Evolutionary conservation across 2,329 filamentous ascomycete species (phyloP).

Genomic region (Neonectria magnoliae): DNA sequence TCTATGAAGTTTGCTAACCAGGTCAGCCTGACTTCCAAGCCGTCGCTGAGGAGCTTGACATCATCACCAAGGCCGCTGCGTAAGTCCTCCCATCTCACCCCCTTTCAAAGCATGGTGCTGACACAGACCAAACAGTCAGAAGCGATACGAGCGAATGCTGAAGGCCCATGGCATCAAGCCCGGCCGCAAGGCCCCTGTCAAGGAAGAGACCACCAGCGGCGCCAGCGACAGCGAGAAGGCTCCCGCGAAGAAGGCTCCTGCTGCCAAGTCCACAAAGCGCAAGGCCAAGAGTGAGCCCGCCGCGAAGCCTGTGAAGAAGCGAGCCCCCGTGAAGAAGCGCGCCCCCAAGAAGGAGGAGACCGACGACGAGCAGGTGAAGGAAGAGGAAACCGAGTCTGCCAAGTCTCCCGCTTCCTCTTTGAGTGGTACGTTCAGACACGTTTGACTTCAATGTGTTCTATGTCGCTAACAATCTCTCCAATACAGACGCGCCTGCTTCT

Average conservation of each 20-base stretch:
- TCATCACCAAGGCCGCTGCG: constrained; percentile 75
- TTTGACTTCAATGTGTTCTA: background rate
- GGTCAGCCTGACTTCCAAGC: constrained; percentile 70
- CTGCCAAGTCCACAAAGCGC: constrained; percentile 5
- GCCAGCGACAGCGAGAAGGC: constrained; percentile 43
- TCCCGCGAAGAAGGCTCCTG: background rate
- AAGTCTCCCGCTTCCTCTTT: constrained; percentile 27
- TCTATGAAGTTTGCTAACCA: constrained; percentile 3
- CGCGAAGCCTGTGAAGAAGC: constrained; percentile 41
- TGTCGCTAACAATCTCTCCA: background rate
- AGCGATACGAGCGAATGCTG: constrained; percentile 74
- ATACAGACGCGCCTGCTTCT: constrained; percentile 29
- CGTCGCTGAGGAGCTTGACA: constrained; percentile 71
- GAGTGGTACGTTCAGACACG: constrained; percentile 28
- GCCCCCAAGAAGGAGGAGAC: constrained; percentile 39
- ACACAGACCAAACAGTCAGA: constrained; percentile 59
- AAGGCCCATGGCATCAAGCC: constrained; percentile 63
- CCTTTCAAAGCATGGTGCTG: background rate
- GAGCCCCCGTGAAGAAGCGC: constrained; percentile 37
- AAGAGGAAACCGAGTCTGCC: constrained; percentile 30
- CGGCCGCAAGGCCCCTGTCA: constrained; percentile 11
- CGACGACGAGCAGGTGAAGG: constrained; percentile 35
- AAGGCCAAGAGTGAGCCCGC: constrained; percentile 18
- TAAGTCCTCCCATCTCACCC: constrained; percentile 57
- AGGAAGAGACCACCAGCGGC: constrained; percentile 14